phyloP scores from a whole-genome alignment of 768 basidiomycete species.

The Boletus insuetus region DNA sequence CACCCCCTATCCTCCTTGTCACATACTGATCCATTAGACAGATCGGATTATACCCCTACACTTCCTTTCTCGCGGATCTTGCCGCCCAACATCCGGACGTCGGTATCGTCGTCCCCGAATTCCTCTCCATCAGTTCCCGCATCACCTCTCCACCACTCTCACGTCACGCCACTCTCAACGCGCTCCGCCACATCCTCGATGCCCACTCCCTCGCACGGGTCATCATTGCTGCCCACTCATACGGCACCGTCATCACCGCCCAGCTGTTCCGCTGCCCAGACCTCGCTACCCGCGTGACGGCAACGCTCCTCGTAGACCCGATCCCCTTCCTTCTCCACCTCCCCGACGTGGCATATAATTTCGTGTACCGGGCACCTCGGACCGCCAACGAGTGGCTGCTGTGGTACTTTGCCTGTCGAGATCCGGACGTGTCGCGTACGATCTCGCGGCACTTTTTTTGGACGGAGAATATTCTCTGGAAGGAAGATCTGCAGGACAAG shows the following conservation, averaged over 20 bases:
- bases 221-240: conserved; percentile 57
- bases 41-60: conserved; percentile 64
- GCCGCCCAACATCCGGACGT: conserved; percentile 43
- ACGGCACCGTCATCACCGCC: conserved; percentile 56
- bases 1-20: too few relatives aligned
- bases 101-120: conserved; percentile 58
- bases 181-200: conserved; percentile 45
- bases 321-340: conserved; percentile 64
- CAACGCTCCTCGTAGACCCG: conserved; percentile 57
- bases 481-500: conserved; percentile 45
- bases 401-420: conserved; percentile 66
- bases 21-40: conserved; percentile 15
- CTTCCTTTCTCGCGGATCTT: conserved; percentile 49
- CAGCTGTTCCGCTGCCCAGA: conserved; percentile 46
- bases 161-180: conserved; percentile 38
- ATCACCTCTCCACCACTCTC: conserved; percentile 53
- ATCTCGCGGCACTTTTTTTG: conserved; percentile 65
- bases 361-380: conserved; percentile 57
- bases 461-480: conserved; percentile 60
- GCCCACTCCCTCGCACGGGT: conserved; percentile 38
- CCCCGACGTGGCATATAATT: conserved; percentile 62
- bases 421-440: conserved; percentile 58
- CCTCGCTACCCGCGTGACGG: conserved; percentile 36
- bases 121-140: conserved; percentile 58
- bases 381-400: conserved; percentile 60